phyloP scores from a whole-genome alignment of 495 filamentous ascomycete genomes.

The Neurospora sp. region DNA sequence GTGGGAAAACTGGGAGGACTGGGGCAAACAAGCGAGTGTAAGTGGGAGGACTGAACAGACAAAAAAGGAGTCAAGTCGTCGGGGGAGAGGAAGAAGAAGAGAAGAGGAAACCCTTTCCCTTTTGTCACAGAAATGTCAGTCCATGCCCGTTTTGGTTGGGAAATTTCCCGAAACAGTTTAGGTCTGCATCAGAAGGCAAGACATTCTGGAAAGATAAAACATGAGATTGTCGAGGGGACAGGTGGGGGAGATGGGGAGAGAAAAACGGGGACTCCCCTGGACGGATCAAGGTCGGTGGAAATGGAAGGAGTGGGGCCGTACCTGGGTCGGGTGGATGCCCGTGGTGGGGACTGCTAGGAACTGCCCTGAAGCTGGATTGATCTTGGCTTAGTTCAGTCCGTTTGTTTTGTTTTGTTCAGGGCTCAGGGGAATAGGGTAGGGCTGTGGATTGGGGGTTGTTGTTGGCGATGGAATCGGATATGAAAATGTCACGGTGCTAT shows the following conservation, averaged over 20 bases:
- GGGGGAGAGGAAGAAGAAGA: background rate
- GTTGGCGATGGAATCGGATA: background rate
- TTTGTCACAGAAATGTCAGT: background rate
- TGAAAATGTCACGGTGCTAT: background rate
- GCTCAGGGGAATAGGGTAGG: background rate
- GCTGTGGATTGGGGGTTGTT: background rate
- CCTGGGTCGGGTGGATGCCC: background rate
- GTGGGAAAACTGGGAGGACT: background rate
- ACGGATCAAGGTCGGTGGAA: background rate
- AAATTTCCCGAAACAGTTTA: background rate
- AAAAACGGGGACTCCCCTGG: background rate
- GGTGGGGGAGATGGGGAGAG: background rate
- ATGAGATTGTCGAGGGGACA: background rate
- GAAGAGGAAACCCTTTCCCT: background rate
- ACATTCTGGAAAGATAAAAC: background rate
- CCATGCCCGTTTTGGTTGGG: background rate
- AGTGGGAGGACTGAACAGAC: background rate
- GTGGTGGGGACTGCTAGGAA: background rate
- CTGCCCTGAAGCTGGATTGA: background rate
- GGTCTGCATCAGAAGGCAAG: background rate
- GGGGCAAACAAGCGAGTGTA: background rate
- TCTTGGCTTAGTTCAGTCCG: background rate
- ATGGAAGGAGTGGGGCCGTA: background rate
- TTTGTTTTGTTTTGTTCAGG: background rate
- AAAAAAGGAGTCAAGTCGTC: background rate